A percentile compares a stretch with the other conserved stretches of the same genome.
Conservation (phyloP, 2,329 filamentous ascomycete species). For the Phialophora macrospora region DNA sequence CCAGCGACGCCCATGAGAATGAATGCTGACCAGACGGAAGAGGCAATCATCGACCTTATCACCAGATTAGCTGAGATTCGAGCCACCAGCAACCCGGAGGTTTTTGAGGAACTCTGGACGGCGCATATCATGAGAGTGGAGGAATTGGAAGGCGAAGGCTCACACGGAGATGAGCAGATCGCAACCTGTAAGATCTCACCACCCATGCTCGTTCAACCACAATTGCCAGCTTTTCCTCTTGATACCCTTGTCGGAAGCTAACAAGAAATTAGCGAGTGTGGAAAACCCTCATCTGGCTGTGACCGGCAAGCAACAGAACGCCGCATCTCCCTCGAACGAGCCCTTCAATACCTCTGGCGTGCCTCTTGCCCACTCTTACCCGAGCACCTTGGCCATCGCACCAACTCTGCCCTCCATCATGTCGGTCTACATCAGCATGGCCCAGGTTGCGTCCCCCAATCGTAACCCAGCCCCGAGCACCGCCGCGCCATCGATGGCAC, state of each 20-base stretch:
- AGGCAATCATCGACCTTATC: constrained; percentile 30
- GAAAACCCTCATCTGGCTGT: not conserved
- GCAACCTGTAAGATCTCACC: not conserved
- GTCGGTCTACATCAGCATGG: constrained; percentile 28
- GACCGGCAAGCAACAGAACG: not conserved
- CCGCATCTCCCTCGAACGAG: constrained; percentile 18
- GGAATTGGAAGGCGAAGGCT: constrained; percentile 22
- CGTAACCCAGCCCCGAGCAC: constrained; percentile 1
- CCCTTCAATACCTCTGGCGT: constrained; percentile 21
- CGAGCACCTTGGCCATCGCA: constrained; percentile 5
- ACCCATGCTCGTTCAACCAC: not conserved
- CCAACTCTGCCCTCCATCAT: constrained; percentile 26
- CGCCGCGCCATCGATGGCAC: not conserved
- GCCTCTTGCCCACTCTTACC: constrained; percentile 10
- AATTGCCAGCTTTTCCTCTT: not conserved
- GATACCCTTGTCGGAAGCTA: not conserved
- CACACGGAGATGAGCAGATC: not conserved
- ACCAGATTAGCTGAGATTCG: constrained; percentile 22
- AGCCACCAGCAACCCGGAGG: constrained; percentile 19
- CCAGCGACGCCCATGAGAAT: constrained; percentile 3
- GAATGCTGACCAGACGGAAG: constrained; percentile 23
- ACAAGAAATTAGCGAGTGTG: not conserved
- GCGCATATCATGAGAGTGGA: constrained; percentile 28
- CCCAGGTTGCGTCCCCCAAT: not conserved
- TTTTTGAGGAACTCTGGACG: constrained; percentile 28